Conservation (phyloP, 768 basidiomycete species). For the Kwoniella heveanensis region DNA sequence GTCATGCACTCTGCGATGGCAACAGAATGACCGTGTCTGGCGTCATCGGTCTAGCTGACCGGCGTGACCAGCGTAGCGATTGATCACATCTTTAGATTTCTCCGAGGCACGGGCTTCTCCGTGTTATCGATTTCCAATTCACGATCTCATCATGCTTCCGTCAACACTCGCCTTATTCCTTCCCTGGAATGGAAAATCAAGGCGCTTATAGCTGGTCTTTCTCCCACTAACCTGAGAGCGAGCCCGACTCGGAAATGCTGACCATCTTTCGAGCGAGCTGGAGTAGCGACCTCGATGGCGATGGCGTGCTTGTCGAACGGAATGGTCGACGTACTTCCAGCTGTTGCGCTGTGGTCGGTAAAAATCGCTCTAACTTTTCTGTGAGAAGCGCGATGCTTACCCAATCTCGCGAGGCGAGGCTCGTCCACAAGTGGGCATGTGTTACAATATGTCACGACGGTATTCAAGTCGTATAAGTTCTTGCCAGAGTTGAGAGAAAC, state of each 20-base stretch:
- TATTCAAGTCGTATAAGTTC: no score
- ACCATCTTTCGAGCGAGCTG: no score
- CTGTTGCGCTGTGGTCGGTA: no score
- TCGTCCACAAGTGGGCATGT: no score
- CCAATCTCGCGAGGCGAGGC: not conserved
- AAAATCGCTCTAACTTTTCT: not conserved
- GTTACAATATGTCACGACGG: no score
- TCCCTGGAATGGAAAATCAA: no score
- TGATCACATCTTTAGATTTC: not conserved
- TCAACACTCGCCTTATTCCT: not conserved
- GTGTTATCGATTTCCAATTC: slow-evolving; percentile 16
- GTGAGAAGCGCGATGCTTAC: not conserved
- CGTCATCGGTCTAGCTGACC: not conserved
- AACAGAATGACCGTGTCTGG: slow-evolving; percentile 8
- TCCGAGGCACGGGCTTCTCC: not conserved
- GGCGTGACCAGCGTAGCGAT: not conserved
- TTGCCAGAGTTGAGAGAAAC: no score
- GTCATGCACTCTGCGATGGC: not conserved
- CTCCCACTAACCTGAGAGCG: no score
- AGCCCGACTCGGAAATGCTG: not conserved
- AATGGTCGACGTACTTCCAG: not conserved
- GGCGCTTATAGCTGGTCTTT: no score
- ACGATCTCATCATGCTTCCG: not conserved
- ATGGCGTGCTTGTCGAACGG: not conserved
- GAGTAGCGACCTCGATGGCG: not conserved